These are phyloP conservation scores for Cubamyces sp. DNA, from an alignment of 768 basidiomycete genomes.

Conservation along the genomic window DNA sequence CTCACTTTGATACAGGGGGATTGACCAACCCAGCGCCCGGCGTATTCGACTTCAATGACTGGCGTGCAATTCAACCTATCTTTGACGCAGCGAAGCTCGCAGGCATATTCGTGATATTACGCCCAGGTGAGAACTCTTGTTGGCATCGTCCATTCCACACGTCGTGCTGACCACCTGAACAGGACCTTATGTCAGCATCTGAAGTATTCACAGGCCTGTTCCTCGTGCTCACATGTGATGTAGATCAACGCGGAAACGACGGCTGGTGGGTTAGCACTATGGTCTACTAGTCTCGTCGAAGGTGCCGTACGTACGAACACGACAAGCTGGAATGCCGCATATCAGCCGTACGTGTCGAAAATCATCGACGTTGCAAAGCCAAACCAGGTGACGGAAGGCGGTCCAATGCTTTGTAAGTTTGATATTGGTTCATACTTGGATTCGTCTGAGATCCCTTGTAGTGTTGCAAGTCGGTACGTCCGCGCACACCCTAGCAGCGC, in stretches of 20 bases:
- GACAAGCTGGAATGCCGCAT: slow-evolving; percentile 68
- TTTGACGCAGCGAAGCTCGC: slow-evolving; percentile 74
- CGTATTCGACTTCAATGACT: slow-evolving; percentile 73
- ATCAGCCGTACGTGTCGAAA: slow-evolving; percentile 71
- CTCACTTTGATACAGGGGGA: slow-evolving; percentile 42
- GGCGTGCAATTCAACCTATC: slow-evolving; percentile 69
- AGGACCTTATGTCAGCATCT: slow-evolving; percentile 35
- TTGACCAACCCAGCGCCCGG: slow-evolving; percentile 75
- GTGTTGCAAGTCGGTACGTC: slow-evolving; percentile 59
- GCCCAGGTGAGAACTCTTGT: slow-evolving; percentile 58
- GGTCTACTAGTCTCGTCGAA: slow-evolving; percentile 70
- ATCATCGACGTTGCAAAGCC: slow-evolving; percentile 62
- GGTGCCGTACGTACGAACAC: slow-evolving; percentile 72
- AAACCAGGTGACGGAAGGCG: slow-evolving; percentile 74
- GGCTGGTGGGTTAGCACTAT: slow-evolving; percentile 71
- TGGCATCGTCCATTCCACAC: background rate
- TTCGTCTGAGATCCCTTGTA: slow-evolving; percentile 27
- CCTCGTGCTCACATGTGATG: background rate
- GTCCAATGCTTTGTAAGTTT: slow-evolving; percentile 70
- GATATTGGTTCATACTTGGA: background rate
- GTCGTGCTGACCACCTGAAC: background rate
- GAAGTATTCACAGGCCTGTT: no score
- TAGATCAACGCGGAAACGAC: slow-evolving; percentile 85
- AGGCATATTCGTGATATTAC: slow-evolving; percentile 78
- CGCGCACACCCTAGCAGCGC: slow-evolving; percentile 42